These are phyloP conservation scores for Sporobolus alterniflorus DNA, from an alignment of 202 grass and related monocot genomes.

Conservation along the genomic window DNA sequence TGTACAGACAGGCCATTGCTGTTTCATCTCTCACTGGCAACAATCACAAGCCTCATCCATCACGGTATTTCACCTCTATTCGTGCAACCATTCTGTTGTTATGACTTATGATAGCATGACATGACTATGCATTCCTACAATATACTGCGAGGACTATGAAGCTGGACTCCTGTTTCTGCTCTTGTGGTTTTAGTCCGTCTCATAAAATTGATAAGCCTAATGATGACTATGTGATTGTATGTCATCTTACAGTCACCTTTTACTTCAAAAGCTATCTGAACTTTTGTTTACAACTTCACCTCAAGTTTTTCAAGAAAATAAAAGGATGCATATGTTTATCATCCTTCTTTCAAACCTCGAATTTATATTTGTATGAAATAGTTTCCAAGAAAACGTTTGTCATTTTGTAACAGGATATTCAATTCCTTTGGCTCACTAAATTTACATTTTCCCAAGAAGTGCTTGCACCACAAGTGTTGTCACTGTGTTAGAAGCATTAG, in stretches of 20 bases:
- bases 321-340: not conserved
- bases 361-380: not conserved
- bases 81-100: not conserved
- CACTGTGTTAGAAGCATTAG: no score
- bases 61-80: not conserved
- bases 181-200: not conserved
- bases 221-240: not conserved
- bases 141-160: not conserved
- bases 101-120: not conserved
- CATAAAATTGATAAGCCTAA: not conserved
- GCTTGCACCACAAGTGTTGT: no score
- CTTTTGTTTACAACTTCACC: not conserved
- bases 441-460: no score
- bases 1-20: not conserved
- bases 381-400: not conserved
- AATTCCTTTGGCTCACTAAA: no score
- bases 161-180: not conserved
- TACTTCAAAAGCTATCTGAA: not conserved
- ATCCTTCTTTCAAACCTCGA: not conserved
- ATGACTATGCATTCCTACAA: not conserved
- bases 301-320: not conserved
- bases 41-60: not conserved
- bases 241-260: not conserved
- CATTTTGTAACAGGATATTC: no score
- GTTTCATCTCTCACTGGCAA: not conserved